These are phyloP conservation scores for Citrus unshiu DNA, from an alignment of 345 rosid species.

Conservation along the genomic window DNA sequence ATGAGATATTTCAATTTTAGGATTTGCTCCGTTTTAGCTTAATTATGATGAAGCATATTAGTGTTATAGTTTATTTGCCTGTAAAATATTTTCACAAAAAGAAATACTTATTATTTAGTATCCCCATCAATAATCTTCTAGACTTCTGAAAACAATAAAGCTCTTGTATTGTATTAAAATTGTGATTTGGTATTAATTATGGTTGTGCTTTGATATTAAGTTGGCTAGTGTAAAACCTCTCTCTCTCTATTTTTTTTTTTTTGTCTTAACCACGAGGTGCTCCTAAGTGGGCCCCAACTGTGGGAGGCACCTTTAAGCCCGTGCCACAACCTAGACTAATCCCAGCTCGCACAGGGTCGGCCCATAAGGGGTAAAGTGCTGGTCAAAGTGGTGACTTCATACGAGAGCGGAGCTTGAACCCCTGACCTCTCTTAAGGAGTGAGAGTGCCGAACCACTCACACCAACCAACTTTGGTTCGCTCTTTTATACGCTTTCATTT, in stretches of 20 bases:
- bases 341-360: accelerated
- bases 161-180: not conserved
- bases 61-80: not conserved
- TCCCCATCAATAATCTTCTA: not conserved
- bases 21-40: not conserved
- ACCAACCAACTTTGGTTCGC: too few relatives aligned
- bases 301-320: too few relatives aligned
- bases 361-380: too few relatives aligned
- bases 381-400: too few relatives aligned
- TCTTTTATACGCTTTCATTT: not conserved
- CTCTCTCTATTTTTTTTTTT: not conserved
- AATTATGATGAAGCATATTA: not conserved
- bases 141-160: not conserved
- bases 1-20: constrained; percentile 58
- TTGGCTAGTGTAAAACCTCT: not conserved
- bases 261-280: too few relatives aligned
- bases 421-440: too few relatives aligned
- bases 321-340: too few relatives aligned
- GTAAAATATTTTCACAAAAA: not conserved
- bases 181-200: not conserved
- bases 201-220: not conserved
- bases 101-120: not conserved
- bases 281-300: too few relatives aligned
- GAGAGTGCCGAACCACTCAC: too few relatives aligned
- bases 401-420: too few relatives aligned